These are phyloP conservation scores for Panellus pusillus DNA, from an alignment of 768 basidiomycete genomes.

Conservation along the genomic window DNA sequence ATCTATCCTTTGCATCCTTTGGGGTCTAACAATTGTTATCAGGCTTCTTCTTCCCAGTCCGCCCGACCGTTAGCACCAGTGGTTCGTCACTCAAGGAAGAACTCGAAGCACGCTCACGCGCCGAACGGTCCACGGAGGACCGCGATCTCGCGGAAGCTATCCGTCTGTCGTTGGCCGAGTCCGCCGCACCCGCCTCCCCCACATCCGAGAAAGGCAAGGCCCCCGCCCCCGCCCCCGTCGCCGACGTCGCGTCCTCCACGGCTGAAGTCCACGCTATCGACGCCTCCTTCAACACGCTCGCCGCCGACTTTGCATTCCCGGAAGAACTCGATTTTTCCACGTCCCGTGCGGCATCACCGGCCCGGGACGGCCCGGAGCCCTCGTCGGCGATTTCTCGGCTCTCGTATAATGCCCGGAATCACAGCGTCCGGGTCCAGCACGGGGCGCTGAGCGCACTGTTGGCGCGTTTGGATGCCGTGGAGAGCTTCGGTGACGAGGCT, in stretches of 20 bases:
- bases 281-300: constrained; percentile 37
- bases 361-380: constrained; percentile 16
- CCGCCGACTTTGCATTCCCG: constrained; percentile 41
- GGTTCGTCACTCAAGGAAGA: constrained; percentile 10
- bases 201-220: constrained; percentile 39
- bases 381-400: constrained; percentile 37
- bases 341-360: constrained; percentile 30
- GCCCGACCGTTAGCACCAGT: background rate
- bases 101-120: constrained; percentile 8
- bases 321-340: constrained; percentile 41
- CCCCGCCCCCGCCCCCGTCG: constrained; percentile 23
- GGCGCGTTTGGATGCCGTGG: constrained; percentile 56
- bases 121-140: constrained; percentile 29
- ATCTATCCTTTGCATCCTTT: background rate
- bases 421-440: constrained; percentile 61
- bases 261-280: constrained; percentile 42
- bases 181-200: constrained; percentile 9
- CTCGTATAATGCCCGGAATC: constrained; percentile 57
- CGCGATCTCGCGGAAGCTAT: constrained; percentile 43
- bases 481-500: constrained; percentile 56
- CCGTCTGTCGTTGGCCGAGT: constrained; percentile 34
- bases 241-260: constrained; percentile 35
- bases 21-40: background rate
- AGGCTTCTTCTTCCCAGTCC: constrained; percentile 7
- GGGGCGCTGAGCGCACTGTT: constrained; percentile 60